A percentile compares a stretch with the other conserved stretches of the same genome.
phyloP scores from a whole-genome alignment of 306 rosid species.

The Hippophae tibetana region DNA sequence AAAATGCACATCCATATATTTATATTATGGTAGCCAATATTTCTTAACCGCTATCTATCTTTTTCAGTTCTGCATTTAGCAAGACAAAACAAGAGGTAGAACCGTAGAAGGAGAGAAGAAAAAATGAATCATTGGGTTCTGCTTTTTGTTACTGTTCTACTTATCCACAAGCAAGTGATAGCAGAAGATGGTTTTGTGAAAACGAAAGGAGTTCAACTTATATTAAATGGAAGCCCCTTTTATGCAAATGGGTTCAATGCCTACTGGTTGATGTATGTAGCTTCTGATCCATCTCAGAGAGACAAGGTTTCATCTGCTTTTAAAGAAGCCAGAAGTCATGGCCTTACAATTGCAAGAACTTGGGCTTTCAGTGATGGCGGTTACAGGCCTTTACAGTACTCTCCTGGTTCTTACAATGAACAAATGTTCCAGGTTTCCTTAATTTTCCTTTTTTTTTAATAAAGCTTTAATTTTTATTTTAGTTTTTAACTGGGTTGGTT shows the following conservation, averaged over 20 bases:
- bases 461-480: too few species aligned
- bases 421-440: slow-evolving; percentile 55
- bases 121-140: slow-evolving; percentile 32
- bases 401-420: slow-evolving; percentile 87
- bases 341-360: slow-evolving; percentile 65
- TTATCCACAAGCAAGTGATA: slow-evolving; percentile 22
- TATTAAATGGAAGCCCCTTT: slow-evolving; percentile 58
- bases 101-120: neutral
- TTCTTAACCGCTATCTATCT: too few species aligned
- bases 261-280: slow-evolving; percentile 81
- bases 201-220: slow-evolving; percentile 57
- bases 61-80: too few species aligned
- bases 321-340: slow-evolving; percentile 48
- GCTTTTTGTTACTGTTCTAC: slow-evolving; percentile 25
- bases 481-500: too few species aligned
- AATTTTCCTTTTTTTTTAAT: too few species aligned
- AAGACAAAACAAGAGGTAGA: neutral
- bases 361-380: slow-evolving; percentile 98
- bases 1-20: too few species aligned
- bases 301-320: slow-evolving; percentile 57
- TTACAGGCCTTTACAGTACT: slow-evolving; percentile 50
- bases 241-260: slow-evolving; percentile 90
- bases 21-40: too few species aligned
- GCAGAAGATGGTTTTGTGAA: slow-evolving; percentile 64
- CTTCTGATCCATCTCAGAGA: slow-evolving; percentile 73